phyloP scores from a whole-genome alignment of 495 filamentous ascomycete genomes.

The Penicillium arizonense region DNA sequence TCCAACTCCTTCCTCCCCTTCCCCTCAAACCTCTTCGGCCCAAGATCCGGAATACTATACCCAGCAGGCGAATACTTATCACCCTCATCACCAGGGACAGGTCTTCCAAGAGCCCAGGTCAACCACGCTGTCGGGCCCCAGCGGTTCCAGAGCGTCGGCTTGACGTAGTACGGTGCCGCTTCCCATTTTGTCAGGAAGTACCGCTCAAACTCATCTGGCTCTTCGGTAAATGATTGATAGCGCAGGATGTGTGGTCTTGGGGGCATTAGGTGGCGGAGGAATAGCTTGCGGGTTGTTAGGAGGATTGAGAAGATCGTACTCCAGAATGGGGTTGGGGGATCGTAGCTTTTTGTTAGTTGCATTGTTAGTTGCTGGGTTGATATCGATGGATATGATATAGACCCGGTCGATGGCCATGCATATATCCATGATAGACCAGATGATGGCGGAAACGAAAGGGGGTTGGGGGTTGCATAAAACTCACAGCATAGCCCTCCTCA shows the following conservation, averaged over 20 bases:
- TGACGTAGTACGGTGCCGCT: constrained; percentile 58
- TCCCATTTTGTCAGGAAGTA: constrained; percentile 51
- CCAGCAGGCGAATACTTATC: constrained; percentile 57
- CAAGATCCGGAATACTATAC: constrained; percentile 56
- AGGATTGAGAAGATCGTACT: constrained; percentile 37
- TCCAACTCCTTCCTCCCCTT: constrained; percentile 44
- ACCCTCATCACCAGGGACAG: constrained; percentile 59
- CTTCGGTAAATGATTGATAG: constrained; percentile 34
- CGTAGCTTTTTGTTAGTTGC: constrained; percentile 28
- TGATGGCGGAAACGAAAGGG: neutral
- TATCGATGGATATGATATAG: too few species aligned
- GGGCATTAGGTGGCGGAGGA: constrained; percentile 53
- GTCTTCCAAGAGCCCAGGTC: constrained; percentile 51
- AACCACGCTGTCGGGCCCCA: constrained; percentile 57
- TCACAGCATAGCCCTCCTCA: constrained; percentile 65
- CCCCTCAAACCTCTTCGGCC: constrained; percentile 55
- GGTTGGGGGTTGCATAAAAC: constrained; percentile 10
- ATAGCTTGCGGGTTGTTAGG: constrained; percentile 47
- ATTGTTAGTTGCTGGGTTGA: too few species aligned
- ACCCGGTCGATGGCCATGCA: too few species aligned
- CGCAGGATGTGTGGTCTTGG: constrained; percentile 52
- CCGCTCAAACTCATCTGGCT: constrained; percentile 47
- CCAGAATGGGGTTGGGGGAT: constrained; percentile 38
- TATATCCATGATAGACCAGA: neutral
- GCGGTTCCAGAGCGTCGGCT: constrained; percentile 58